Conservation (phyloP, 1,284 basidiomycete genomes). For the Pyrrhoderma noxium region DNA sequence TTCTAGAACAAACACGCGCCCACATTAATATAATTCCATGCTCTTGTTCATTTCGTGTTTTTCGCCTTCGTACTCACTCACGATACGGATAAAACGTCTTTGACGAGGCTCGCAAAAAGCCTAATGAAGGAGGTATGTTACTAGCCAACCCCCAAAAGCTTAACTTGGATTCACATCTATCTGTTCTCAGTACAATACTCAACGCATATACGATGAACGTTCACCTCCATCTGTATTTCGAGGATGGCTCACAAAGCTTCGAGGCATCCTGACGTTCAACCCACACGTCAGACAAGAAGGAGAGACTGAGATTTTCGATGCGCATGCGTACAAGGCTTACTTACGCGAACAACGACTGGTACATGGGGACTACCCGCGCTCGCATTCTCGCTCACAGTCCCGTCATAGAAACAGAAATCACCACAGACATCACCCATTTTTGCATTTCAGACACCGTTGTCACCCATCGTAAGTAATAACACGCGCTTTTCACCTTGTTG, state of each 20-base stretch:
- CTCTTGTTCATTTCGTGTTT: too few species aligned
- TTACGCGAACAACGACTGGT: not conserved
- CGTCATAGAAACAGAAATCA: not conserved
- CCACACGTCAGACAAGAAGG: not conserved
- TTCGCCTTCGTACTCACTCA: not conserved
- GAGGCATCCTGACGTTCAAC: constrained; percentile 14
- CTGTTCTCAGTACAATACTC: too few species aligned
- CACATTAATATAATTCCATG: not conserved
- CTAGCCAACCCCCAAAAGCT: too few species aligned
- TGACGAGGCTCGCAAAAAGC: too few species aligned
- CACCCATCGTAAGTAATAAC: constrained; percentile 10
- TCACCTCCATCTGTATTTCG: constrained; percentile 13
- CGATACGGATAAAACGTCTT: not conserved
- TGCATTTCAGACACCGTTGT: constrained; percentile 14
- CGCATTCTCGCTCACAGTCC: constrained; percentile 1
- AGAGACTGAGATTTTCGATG: constrained; percentile 15
- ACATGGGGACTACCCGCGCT: not conserved
- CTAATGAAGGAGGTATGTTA: too few species aligned
- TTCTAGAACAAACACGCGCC: constrained; percentile 4
- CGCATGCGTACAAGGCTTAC: constrained; percentile 6
- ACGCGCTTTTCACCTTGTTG: not conserved
- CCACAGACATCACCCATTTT: constrained; percentile 7
- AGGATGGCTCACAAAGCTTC: constrained; percentile 15
- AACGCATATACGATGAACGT: constrained; percentile 4
- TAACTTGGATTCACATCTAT: too few species aligned